These are phyloP conservation scores for Ascosphaera aggregata DNA, from an alignment of 2,329 filamentous ascomycete species.

Conservation along the genomic window DNA sequence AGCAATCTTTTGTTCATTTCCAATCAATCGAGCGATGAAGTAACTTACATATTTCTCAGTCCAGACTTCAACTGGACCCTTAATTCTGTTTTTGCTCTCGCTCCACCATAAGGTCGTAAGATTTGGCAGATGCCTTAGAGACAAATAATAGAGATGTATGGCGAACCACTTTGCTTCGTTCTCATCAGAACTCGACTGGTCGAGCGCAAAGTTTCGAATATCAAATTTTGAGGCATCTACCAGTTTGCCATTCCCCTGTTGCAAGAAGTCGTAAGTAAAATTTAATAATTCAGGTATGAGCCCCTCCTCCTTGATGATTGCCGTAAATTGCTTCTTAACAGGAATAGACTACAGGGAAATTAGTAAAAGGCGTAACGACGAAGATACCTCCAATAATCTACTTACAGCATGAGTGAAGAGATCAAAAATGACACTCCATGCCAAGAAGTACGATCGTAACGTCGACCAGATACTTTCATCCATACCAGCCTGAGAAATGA, in stretches of 20 bases:
- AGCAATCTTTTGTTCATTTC: background rate
- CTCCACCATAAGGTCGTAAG: conserved; percentile 72
- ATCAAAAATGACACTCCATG: conserved; percentile 80
- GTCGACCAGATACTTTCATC: conserved; percentile 37
- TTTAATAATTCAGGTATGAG: conserved; percentile 46
- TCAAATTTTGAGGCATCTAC: conserved; percentile 49
- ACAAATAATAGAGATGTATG: conserved; percentile 65
- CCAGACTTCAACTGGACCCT: conserved; percentile 61
- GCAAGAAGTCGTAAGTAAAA: conserved; percentile 66
- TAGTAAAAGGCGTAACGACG: background rate
- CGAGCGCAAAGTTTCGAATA: conserved; percentile 34
- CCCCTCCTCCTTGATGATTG: conserved; percentile 52
- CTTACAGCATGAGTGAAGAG: conserved; percentile 46
- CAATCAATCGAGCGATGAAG: conserved; percentile 21
- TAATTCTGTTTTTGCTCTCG: conserved; percentile 54
- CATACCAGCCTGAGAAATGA: conserved; percentile 40
- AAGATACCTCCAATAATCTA: background rate
- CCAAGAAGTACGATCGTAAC: conserved; percentile 65
- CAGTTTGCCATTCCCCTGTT: conserved; percentile 49
- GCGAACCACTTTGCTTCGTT: conserved; percentile 63
- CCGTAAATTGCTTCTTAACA: conserved; percentile 57
- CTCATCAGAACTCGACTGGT: conserved; percentile 41
- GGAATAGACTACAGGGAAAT: conserved; percentile 37
- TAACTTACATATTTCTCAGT: conserved; percentile 65
- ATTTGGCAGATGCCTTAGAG: conserved; percentile 51